phyloP scores from a whole-genome alignment of 768 basidiomycete genomes.

The Auriscalpium microsporum region DNA sequence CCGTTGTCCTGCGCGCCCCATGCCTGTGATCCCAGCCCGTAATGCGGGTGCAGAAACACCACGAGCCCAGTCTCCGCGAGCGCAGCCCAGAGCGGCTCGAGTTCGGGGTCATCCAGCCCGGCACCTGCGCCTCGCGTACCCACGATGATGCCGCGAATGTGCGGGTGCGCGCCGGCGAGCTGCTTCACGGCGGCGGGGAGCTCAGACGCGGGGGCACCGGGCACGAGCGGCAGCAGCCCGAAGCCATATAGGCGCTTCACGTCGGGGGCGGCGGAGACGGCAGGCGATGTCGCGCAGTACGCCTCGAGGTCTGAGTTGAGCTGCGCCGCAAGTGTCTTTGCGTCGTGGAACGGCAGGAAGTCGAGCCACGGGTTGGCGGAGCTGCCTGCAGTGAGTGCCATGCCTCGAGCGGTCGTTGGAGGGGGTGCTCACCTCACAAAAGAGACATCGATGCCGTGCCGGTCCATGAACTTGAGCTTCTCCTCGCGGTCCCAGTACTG shows the following conservation, averaged over 20 bases:
- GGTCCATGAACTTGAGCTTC: slow-evolving; percentile 82
- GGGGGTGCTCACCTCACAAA: slow-evolving; percentile 51
- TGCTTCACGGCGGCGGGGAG: slow-evolving; percentile 61
- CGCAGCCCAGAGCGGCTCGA: slow-evolving; percentile 80
- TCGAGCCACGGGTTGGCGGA: slow-evolving; percentile 91
- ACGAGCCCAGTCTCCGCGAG: slow-evolving; percentile 62
- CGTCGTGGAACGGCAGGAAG: slow-evolving; percentile 64
- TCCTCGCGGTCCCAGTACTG: slow-evolving; percentile 72
- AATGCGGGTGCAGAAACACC: slow-evolving; percentile 82
- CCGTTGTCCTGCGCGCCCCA: slow-evolving; percentile 79
- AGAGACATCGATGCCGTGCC: slow-evolving; percentile 70
- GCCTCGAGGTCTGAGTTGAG: slow-evolving; percentile 72
- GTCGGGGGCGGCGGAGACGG: slow-evolving; percentile 23
- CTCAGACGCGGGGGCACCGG: slow-evolving; percentile 43
- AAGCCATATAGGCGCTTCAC: slow-evolving; percentile 74
- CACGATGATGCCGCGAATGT: slow-evolving; percentile 73
- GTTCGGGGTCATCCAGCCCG: slow-evolving; percentile 69
- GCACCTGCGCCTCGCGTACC: slow-evolving; percentile 72
- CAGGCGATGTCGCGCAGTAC: slow-evolving; percentile 65
- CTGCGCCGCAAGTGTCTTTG: slow-evolving; percentile 54
- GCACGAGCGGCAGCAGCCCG: slow-evolving; percentile 77
- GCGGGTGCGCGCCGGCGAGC: slow-evolving; percentile 46
- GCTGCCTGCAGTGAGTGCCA: slow-evolving; percentile 28
- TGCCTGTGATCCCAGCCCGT: slow-evolving; percentile 63
- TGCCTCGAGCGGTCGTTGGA: slow-evolving; percentile 2